Conservation (phyloP, 441 rosid genomes). For the Metrosideros polymorpha region DNA sequence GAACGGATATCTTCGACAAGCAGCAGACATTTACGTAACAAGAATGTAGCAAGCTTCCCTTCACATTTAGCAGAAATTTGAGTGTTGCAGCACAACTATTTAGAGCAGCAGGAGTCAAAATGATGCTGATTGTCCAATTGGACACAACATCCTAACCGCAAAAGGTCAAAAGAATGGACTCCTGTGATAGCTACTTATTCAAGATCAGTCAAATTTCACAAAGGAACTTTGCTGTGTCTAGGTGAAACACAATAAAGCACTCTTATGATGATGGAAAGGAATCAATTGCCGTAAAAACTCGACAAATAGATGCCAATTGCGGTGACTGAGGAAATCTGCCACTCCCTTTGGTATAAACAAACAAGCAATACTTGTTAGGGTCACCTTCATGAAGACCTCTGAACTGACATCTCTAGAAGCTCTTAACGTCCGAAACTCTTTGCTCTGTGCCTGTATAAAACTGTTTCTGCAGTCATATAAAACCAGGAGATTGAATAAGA, state of each 20-base stretch:
- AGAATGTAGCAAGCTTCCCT: slow-evolving; percentile 60
- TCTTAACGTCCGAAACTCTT: slow-evolving; percentile 67
- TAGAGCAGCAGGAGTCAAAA: slow-evolving; percentile 55
- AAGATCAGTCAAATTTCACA: neutral
- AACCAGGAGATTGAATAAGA: slow-evolving; percentile 10
- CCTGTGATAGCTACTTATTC: slow-evolving; percentile 37
- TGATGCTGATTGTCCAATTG: slow-evolving; percentile 77
- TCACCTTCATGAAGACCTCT: slow-evolving; percentile 81
- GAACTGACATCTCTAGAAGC: slow-evolving; percentile 67
- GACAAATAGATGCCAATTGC: slow-evolving; percentile 36
- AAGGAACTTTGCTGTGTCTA: neutral
- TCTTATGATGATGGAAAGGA: neutral
- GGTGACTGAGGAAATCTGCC: slow-evolving; percentile 39
- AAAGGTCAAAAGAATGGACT: slow-evolving; percentile 56
- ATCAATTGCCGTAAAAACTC: neutral
- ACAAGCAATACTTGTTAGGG: slow-evolving; percentile 57
- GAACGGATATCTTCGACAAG: slow-evolving; percentile 51
- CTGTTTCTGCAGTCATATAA: slow-evolving; percentile 51
- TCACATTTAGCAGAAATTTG: slow-evolving; percentile 60
- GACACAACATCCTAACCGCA: slow-evolving; percentile 72
- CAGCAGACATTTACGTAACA: slow-evolving; percentile 68
- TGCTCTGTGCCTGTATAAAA: slow-evolving; percentile 45
- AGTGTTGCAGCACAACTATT: slow-evolving; percentile 73
- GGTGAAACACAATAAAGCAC: neutral
- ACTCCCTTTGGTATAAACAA: slow-evolving; percentile 48